phyloP scores from a whole-genome alignment of 768 basidiomycete species.

The Lyophyllum decastes region DNA sequence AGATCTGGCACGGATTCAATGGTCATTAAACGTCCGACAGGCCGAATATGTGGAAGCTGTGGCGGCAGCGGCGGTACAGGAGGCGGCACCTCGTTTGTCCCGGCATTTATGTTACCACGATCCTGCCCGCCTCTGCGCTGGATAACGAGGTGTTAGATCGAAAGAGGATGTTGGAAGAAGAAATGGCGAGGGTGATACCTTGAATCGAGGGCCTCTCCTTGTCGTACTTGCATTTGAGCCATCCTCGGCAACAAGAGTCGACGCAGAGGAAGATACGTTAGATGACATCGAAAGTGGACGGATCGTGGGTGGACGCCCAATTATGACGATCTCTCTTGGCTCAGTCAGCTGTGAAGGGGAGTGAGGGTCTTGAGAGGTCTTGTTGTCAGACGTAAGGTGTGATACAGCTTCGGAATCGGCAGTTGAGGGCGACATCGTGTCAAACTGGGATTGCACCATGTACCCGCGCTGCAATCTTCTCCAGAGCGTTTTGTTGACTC shows the following conservation, averaged over 20 bases:
- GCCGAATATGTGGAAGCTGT: not conserved
- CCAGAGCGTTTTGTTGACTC: conserved; percentile 27
- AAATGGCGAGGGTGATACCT: not conserved
- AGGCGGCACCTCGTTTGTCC: not conserved
- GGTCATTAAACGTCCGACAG: not conserved
- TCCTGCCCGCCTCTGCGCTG: not conserved
- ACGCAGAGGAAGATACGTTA: conserved; percentile 18
- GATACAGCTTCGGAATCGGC: conserved; percentile 1
- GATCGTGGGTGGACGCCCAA: not conserved
- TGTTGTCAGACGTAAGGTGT: not conserved
- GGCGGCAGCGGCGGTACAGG: not conserved
- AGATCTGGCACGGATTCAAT: conserved; percentile 4
- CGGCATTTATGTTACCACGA: not conserved
- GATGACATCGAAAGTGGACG: conserved; percentile 14
- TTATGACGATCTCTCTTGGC: not conserved
- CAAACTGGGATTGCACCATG: conserved; percentile 30
- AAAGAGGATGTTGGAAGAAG: not conserved
- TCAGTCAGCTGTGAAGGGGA: not conserved
- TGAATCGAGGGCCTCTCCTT: not conserved
- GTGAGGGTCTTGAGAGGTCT: not conserved
- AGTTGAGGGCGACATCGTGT: conserved; percentile 4
- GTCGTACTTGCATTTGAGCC: conserved; percentile 12
- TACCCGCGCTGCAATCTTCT: conserved; percentile 25
- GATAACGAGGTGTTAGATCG: not conserved
- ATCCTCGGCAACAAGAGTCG: conserved; percentile 25